Conservation (phyloP, 179 eudicot genomes). For the Patellifolia procumbens region DNA sequence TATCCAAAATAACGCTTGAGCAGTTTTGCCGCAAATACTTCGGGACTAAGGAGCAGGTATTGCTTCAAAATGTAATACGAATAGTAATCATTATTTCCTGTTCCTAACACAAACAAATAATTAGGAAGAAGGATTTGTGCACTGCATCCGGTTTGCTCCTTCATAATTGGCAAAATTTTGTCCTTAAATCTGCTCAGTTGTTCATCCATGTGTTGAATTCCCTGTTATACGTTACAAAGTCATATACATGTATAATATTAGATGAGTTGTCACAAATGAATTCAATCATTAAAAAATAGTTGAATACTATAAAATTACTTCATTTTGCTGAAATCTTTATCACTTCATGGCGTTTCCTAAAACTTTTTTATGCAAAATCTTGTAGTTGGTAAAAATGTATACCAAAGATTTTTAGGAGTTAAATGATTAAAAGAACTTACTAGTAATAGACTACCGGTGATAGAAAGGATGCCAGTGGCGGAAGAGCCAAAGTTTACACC, state of each 20-base stretch:
- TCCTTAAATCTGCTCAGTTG: neutral
- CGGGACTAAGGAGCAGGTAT: neutral
- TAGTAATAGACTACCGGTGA: neutral
- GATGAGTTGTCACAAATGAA: too few species aligned
- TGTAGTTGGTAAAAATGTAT: too few species aligned
- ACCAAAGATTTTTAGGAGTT: too few species aligned
- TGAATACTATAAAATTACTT: too few species aligned
- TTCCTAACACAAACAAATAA: neutral
- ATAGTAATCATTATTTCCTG: constrained; percentile 2
- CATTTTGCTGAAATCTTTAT: too few species aligned
- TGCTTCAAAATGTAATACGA: constrained; percentile 1
- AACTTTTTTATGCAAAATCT: too few species aligned
- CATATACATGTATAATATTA: too few species aligned
- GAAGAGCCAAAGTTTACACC: neutral
- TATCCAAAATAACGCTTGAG: neutral
- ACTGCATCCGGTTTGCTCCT: neutral
- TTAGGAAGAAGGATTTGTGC: neutral
- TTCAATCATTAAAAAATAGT: too few species aligned
- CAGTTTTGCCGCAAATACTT: neutral
- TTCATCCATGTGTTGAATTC: neutral
- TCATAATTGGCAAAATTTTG: neutral
- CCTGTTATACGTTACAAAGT: too few species aligned
- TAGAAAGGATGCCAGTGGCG: neutral
- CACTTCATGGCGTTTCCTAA: too few species aligned
- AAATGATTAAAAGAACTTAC: too few species aligned